A percentile compares a stretch with the other conserved stretches of the same genome.
phyloP scores from a whole-genome alignment of 2,329 filamentous ascomycete species.

The Penicillium polonicum region DNA sequence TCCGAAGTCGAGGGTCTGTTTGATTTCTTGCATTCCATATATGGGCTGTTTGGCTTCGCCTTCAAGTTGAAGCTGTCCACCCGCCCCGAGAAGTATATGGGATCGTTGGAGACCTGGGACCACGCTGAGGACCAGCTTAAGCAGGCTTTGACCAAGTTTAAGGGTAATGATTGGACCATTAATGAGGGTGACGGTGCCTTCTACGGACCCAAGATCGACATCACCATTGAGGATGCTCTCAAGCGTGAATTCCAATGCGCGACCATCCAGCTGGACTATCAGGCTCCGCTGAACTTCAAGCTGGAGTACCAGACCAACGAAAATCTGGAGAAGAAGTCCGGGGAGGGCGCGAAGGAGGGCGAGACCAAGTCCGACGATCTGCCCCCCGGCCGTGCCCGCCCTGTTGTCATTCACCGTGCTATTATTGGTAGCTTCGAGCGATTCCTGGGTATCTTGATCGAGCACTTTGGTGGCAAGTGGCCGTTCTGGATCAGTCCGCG shows the following conservation, averaged over 20 bases:
- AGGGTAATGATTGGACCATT: conserved; percentile 74
- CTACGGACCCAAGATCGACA: conserved; percentile 98
- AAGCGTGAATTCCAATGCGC: conserved; percentile 84
- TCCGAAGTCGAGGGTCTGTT: conserved; percentile 79
- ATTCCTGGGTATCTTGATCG: conserved; percentile 52
- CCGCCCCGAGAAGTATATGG: conserved; percentile 82
- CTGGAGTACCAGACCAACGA: conserved; percentile 81
- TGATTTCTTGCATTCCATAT: conserved; percentile 78
- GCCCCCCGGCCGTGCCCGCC: conserved; percentile 47
- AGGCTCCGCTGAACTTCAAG: conserved; percentile 80
- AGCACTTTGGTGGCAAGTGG: conserved; percentile 55
- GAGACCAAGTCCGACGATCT: conserved; percentile 41
- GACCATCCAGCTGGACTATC: conserved; percentile 92
- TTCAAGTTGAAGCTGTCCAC: conserved; percentile 97
- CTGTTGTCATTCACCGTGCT: conserved; percentile 53
- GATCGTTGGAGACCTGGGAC: conserved; percentile 83
- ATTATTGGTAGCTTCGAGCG: conserved; percentile 53
- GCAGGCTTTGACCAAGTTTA: conserved; percentile 76
- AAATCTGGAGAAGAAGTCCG: conserved; percentile 48
- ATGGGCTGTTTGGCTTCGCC: conserved; percentile 79
- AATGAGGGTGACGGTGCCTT: conserved; percentile 96
- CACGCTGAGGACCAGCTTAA: conserved; percentile 79
- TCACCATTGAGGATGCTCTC: conserved; percentile 86
- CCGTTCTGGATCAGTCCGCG: conserved; percentile 54
- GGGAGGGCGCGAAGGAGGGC: conserved; percentile 37